Evolutionary conservation across 768 basidiomycete genomes (phyloP).

Genomic region (Hericium rajendrae): DNA sequence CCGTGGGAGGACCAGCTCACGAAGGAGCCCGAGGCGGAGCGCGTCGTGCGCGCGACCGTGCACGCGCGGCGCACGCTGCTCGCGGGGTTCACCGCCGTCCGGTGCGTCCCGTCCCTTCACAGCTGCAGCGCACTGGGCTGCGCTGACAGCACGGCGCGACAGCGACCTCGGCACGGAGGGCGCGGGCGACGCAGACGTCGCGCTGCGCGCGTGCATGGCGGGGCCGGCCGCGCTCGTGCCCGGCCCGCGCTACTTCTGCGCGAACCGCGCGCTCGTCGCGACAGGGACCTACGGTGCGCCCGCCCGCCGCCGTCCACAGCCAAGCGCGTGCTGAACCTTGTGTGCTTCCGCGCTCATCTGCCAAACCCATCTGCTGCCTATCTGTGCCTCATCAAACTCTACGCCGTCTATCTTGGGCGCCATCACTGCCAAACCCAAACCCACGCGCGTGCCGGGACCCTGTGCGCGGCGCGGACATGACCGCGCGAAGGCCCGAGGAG

Average conservation of each 20-base stretch:
- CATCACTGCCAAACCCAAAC: not conserved
- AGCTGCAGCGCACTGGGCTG: not conserved
- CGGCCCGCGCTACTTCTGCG: slow-evolving; percentile 57
- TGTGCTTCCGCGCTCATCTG: not conserved
- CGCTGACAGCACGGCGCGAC: not conserved
- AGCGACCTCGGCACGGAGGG: slow-evolving; percentile 66
- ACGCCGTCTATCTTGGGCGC: not conserved
- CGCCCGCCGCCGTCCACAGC: not conserved
- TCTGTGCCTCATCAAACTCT: not conserved
- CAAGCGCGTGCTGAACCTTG: not conserved
- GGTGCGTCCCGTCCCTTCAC: slow-evolving; percentile 23
- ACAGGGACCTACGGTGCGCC: slow-evolving; percentile 50
- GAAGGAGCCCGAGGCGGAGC: slow-evolving; percentile 46
- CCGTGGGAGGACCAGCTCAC: slow-evolving; percentile 56
- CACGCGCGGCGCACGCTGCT: slow-evolving; percentile 49
- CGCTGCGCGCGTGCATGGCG: slow-evolving; percentile 46
- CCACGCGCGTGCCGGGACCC: too few relatives aligned
- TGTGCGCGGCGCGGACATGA: too few relatives aligned
- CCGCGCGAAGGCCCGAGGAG: slow-evolving; percentile 41
- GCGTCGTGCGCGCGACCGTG: slow-evolving; percentile 49
- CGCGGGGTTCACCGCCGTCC: slow-evolving; percentile 55
- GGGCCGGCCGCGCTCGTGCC: slow-evolving; percentile 37
- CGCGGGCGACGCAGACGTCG: slow-evolving; percentile 50
- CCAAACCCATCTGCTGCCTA: not conserved
- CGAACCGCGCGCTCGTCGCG: slow-evolving; percentile 47